A percentile compares a stretch with the other conserved stretches of the same genome.
phyloP scores from a whole-genome alignment of 129 eudicot genomes.

The Scalesia atractyloides region DNA sequence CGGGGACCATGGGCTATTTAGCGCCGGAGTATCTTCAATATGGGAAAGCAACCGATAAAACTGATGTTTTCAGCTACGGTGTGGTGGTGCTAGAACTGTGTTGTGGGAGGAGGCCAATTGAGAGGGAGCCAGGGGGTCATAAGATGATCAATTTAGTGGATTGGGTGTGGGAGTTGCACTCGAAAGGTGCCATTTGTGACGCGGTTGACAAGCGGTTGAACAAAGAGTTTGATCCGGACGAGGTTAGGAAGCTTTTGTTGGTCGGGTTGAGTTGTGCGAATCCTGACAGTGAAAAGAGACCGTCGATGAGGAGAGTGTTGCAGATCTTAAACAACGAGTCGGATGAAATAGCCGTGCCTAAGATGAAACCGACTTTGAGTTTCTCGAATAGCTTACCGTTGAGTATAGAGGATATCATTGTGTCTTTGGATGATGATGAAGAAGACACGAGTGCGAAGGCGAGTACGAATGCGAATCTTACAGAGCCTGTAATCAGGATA shows the following conservation, averaged over 20 bases:
- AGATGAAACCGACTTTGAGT: conserved; percentile 61
- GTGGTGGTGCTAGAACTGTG: conserved; percentile 83
- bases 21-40: conserved; percentile 95
- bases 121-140: conserved; percentile 56
- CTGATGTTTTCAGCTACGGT: conserved; percentile 84
- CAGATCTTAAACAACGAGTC: conserved; percentile 80
- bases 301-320: conserved; percentile 83
- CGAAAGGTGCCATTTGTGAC: conserved; percentile 58
- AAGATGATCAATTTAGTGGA: conserved; percentile 80
- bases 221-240: conserved; percentile 50
- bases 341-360: conserved; percentile 60
- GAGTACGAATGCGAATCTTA: not conserved
- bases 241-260: conserved; percentile 59
- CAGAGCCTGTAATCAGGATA: conserved; percentile 36
- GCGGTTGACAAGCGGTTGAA: conserved; percentile 67
- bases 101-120: conserved; percentile 87
- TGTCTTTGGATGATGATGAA: conserved; percentile 55
- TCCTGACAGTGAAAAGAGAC: conserved; percentile 78
- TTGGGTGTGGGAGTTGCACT: conserved; percentile 84
- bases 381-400: conserved; percentile 66
- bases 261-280: conserved; percentile 87
- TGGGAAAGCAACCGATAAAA: conserved; percentile 85
- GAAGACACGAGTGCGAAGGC: conserved; percentile 10
- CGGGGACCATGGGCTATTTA: conserved; percentile 93
- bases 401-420: conserved; percentile 69